These are phyloP conservation scores for Corinectria fuckeliana DNA, from an alignment of 2,329 filamentous ascomycete genomes.

Conservation along the genomic window DNA sequence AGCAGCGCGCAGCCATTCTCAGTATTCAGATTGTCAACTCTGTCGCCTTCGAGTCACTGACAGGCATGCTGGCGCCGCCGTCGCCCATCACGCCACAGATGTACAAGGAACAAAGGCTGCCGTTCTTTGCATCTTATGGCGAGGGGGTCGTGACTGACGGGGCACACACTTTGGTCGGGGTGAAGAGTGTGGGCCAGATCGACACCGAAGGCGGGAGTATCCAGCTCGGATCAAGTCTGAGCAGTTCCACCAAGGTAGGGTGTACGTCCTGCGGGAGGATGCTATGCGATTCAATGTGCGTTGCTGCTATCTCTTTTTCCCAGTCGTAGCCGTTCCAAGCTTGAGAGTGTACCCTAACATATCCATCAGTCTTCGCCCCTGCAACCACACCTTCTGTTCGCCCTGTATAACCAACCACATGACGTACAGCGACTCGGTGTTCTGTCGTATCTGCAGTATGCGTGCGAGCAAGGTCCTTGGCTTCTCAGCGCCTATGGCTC, in stretches of 20 bases:
- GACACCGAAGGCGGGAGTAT: no score
- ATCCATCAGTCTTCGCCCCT: conserved; percentile 6
- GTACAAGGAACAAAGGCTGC: conserved; percentile 9
- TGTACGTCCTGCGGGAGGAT: conserved; percentile 6
- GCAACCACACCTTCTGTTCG: conserved; percentile 15
- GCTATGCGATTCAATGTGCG: conserved; percentile 16
- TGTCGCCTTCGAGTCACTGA: conserved; percentile 10
- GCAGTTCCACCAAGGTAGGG: not conserved
- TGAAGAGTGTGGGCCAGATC: conserved; percentile 12
- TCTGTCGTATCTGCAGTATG: conserved; percentile 10
- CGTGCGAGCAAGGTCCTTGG: conserved; percentile 7
- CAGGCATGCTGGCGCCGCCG: conserved; percentile 15
- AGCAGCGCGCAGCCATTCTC: not conserved
- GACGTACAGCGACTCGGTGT: not conserved
- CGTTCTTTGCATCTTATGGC: conserved; percentile 10
- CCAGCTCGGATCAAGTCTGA: not conserved
- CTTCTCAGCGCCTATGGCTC: conserved; percentile 19
- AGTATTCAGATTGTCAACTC: conserved; percentile 19
- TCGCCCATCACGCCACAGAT: conserved; percentile 9
- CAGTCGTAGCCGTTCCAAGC: no score
- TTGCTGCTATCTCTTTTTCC: not conserved
- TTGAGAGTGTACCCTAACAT: not conserved
- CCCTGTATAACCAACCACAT: conserved; percentile 9
- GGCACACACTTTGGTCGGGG: not conserved
- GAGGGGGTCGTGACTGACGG: not conserved